phyloP scores from a whole-genome alignment of 768 basidiomycete genomes.

The Boletus insuetus region DNA sequence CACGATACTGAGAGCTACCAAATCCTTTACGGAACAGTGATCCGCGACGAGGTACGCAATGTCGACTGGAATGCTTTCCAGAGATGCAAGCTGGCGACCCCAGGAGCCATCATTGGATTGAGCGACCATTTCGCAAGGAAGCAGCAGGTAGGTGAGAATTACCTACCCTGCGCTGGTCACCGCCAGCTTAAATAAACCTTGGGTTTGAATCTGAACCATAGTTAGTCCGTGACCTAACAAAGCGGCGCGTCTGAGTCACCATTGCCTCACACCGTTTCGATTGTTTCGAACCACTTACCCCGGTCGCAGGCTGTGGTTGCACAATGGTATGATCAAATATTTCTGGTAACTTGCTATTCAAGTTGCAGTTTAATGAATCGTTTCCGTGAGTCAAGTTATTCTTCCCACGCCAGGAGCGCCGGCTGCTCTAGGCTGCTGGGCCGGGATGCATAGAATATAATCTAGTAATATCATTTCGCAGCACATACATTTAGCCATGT shows the following conservation, averaged over 20 bases:
- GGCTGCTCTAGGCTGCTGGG: no score
- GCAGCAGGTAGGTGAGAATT: not conserved
- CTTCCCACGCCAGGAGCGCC: no score
- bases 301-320: no score
- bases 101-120: not conserved
- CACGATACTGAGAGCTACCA: constrained; percentile 7
- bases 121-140: not conserved
- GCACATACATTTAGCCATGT: not conserved
- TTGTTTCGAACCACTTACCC: no score
- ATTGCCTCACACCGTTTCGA: no score
- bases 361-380: no score
- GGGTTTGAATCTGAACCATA: not conserved
- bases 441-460: no score
- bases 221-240: not conserved
- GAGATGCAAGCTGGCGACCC: not conserved
- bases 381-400: no score
- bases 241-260: no score
- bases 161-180: not conserved
- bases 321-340: no score
- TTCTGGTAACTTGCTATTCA: no score
- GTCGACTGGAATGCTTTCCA: constrained; percentile 6
- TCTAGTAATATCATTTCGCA: no score
- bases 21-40: not conserved
- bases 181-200: not conserved
- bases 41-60: constrained; percentile 1